Evolutionary conservation across 148 eudicot species (phyloP), one percentile per base, ranked within the genome.

Genomic region (Persicaria maculosa): DNA sequence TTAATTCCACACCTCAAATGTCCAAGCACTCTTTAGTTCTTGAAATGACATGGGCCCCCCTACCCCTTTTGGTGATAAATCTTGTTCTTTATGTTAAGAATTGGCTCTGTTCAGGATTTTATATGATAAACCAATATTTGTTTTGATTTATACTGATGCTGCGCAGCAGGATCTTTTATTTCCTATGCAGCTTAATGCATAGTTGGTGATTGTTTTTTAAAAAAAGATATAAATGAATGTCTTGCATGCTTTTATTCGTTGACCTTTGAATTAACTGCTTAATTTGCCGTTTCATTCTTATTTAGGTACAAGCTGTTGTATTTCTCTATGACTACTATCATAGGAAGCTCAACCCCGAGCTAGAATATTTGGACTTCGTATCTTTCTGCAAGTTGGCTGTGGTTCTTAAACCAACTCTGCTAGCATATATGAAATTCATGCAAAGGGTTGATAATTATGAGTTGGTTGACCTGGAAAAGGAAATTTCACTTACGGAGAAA

Each of bases 301-400:
- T 79, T 44, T 79, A 94, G 98, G 82, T 91, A 81, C 93, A 91
- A 80, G 95, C 98, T 70, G 95, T 87, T 74, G 98, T 90, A 78
- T 68, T 91, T 74, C 93, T 94, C 54, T 91, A 94, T 85, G 88
- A 90, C 80, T 94, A 94, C 77, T 90, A 91, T 84, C 95, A 89
- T 68, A 79, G 91, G 75, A 91, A 85, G 79, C 82, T 53, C n/a
- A 74, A 88, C 40, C 88, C 80, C 40, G 76, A 78, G 46, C 77
- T 82, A 43, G 83, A 83, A 75, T 84, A 82, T 83, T 69, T 94
- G 76, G 84, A 81, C 19, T 91, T 89, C 74, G 77, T 78, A 17
- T 75, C 90, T 47, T 94, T 94, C 79, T 88, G 93, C 88, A 85
- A 87, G 84, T 68, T 91, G 81, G 87, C 97, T 62, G 75, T 86